Percentiles rank a stretch among this genome's conserved stretches.
phyloP scores from a whole-genome alignment of 768 basidiomycete species.

The Podaxis sp. region DNA sequence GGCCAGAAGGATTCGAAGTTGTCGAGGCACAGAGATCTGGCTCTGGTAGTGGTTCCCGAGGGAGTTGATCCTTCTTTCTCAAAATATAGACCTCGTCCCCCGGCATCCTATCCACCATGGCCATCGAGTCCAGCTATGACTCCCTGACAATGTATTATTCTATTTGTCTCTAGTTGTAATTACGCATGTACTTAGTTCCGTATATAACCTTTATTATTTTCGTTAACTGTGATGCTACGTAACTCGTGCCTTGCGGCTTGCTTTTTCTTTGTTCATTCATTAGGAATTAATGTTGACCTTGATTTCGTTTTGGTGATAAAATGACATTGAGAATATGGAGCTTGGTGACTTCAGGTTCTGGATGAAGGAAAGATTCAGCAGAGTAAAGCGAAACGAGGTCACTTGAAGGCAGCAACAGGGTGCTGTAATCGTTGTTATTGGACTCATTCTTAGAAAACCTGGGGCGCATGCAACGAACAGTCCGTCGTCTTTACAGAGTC shows the following conservation, averaged over 20 bases:
- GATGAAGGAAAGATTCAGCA: no score
- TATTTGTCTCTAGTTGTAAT: background rate
- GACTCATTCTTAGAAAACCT: no score
- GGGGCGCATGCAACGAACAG: no score
- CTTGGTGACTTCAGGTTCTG: no score
- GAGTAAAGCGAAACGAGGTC: no score
- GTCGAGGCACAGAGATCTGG: background rate
- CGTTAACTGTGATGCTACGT: background rate
- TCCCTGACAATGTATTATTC: background rate
- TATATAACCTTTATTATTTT: background rate
- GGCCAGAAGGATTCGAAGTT: background rate
- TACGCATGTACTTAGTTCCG: background rate
- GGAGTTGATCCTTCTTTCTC: background rate
- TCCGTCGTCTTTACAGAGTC: no score
- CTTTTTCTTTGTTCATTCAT: background rate
- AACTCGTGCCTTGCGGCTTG: background rate
- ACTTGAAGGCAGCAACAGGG: no score
- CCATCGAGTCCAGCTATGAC: background rate
- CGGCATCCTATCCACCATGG: background rate
- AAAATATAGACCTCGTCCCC: background rate
- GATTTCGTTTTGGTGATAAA: background rate
- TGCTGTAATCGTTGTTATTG: no score
- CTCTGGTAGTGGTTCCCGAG: background rate
- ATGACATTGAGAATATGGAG: background rate
- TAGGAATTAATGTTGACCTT: background rate